Evolutionary conservation across 2,329 filamentous ascomycete species (phyloP).

Genomic region (Cytospora paraplurivora): DNA sequence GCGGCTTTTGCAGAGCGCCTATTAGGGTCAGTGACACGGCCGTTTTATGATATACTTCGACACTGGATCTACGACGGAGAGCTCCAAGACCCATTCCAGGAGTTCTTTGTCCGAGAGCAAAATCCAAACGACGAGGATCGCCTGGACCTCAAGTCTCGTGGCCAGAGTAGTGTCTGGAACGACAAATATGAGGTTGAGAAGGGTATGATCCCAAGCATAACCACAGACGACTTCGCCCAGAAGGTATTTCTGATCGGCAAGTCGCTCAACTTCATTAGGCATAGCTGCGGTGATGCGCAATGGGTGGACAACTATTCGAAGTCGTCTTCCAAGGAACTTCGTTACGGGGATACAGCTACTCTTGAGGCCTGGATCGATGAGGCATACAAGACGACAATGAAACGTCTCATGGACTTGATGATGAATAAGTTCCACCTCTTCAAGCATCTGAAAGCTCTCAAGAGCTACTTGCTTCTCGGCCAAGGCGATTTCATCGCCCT

Average conservation of each 20-base stretch:
- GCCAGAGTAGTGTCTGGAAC: conserved; percentile 92
- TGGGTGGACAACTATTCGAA: conserved; percentile 98
- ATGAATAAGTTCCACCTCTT: conserved; percentile 93
- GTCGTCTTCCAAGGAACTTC: conserved; percentile 84
- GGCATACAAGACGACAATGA: conserved; percentile 98
- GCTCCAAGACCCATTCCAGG: conserved; percentile 89
- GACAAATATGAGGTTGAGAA: conserved; percentile 90
- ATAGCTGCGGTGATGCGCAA: conserved; percentile 87
- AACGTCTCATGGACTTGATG: conserved; percentile 90
- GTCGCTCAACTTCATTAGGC: conserved; percentile 95
- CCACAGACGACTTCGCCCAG: conserved; percentile 89
- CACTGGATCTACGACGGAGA: conserved; percentile 99
- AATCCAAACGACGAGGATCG: conserved; percentile 52
- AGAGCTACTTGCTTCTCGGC: conserved; percentile 91
- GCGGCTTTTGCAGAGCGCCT: conserved; percentile 89
- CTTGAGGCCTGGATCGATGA: conserved; percentile 93
- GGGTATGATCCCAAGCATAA: conserved; percentile 88
- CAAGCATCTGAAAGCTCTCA: conserved; percentile 86
- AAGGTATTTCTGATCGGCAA: conserved; percentile 98
- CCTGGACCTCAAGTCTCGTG: conserved; percentile 55
- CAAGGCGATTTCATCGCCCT: conserved; percentile 97
- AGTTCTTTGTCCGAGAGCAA: conserved; percentile 94
- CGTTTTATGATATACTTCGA: conserved; percentile 94
- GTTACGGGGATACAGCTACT: conserved; percentile 89
- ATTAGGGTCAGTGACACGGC: conserved; percentile 81